Evolutionary conservation across 257 asterid species (phyloP).

Genomic region (Cordia subcordata): DNA sequence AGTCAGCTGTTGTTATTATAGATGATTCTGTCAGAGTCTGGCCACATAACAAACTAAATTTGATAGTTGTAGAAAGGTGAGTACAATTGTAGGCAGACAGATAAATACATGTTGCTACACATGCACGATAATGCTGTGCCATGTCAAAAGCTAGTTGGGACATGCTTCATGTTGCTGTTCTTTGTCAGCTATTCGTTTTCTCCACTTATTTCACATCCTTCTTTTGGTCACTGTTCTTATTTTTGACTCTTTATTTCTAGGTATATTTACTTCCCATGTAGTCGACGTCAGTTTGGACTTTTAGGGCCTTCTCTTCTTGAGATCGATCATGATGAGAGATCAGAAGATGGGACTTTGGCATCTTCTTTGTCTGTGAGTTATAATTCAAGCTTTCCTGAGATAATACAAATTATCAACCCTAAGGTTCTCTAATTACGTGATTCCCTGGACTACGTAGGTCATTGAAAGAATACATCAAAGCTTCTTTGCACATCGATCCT

Average conservation of each 20-base stretch:
- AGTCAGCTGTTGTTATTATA: slow-evolving; percentile 79
- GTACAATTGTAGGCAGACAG: slow-evolving; percentile 4
- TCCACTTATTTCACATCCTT: slow-evolving; percentile 54
- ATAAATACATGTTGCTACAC: background rate
- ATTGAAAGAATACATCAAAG: slow-evolving; percentile 75
- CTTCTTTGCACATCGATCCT: slow-evolving; percentile 60
- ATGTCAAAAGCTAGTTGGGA: background rate
- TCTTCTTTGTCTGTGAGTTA: slow-evolving; percentile 78
- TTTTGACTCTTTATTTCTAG: slow-evolving; percentile 29
- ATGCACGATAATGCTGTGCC: background rate
- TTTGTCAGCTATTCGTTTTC: slow-evolving; percentile 11
- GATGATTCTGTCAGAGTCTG: slow-evolving; percentile 96
- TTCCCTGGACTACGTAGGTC: slow-evolving; percentile 41
- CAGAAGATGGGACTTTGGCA: slow-evolving; percentile 95
- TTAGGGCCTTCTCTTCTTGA: slow-evolving; percentile 95
- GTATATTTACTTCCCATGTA: slow-evolving; percentile 94
- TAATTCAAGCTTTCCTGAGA: slow-evolving; percentile 9
- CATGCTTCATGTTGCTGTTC: slow-evolving; percentile 1
- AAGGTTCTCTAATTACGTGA: slow-evolving; percentile 1
- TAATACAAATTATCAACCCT: background rate
- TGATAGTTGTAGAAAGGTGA: slow-evolving; percentile 92
- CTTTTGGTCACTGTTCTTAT: background rate
- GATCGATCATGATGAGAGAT: slow-evolving; percentile 97
- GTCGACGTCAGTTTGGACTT: slow-evolving; percentile 95
- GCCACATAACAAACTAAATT: slow-evolving; percentile 87